phyloP scores from a whole-genome alignment of 495 filamentous ascomycete species.

The Aspergillus indologenus region DNA sequence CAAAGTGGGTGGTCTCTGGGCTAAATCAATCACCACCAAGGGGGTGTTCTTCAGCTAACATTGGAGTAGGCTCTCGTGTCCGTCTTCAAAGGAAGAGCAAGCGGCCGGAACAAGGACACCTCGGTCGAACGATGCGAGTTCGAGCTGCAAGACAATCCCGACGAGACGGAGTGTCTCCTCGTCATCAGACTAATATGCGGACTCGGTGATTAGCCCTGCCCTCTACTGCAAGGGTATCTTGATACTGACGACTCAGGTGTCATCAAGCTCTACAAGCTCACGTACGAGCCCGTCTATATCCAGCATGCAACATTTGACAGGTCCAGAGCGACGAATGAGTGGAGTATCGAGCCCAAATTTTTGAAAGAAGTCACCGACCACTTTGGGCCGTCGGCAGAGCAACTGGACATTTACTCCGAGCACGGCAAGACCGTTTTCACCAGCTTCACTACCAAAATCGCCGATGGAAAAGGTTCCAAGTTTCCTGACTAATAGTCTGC shows the following conservation, averaged over 20 bases:
- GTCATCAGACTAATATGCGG: conserved; percentile 79
- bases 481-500: neutral
- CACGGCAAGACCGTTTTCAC: conserved; percentile 72
- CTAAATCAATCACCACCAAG: neutral
- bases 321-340: conserved; percentile 64
- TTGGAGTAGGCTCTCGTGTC: conserved; percentile 61
- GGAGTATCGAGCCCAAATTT: conserved; percentile 71
- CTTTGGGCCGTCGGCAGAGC: conserved; percentile 86
- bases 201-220: conserved; percentile 58
- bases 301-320: conserved; percentile 87
- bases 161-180: conserved; percentile 73
- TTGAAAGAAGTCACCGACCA: conserved; percentile 85
- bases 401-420: conserved; percentile 82
- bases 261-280: conserved; percentile 86
- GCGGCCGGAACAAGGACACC: conserved; percentile 68
- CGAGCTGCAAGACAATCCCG: conserved; percentile 67
- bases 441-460: conserved; percentile 90
- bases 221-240: neutral
- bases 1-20: conserved; percentile 40
- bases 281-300: conserved; percentile 77
- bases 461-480: conserved; percentile 68
- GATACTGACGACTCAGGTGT: conserved; percentile 56
- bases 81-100: conserved; percentile 64
- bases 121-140: conserved; percentile 87
- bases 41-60: neutral